Evolutionary conservation across 1,139 yeast genomes (phyloP), one percentile per base, ranked within the genome.

Genomic region (Candida pseudocylindracea): DNA sequence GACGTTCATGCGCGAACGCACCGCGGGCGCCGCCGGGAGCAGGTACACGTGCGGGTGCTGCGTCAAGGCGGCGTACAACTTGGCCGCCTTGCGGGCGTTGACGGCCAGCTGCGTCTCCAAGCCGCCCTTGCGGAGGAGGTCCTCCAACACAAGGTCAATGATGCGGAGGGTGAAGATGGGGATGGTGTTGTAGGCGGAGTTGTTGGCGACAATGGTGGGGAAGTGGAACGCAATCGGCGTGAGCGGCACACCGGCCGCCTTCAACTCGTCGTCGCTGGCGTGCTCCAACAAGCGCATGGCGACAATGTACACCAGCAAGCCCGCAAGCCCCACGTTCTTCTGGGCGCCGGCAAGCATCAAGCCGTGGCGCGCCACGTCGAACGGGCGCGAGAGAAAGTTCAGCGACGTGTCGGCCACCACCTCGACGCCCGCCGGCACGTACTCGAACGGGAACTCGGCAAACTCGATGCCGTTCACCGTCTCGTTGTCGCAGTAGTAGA

Each of bases 271-370:
- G 38, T 72, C 81, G 6, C 68, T 45, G 2, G 81, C 71, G 41
- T 71, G 72, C 27, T 72, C 74, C 35, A 88, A 56, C 34, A 88
- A 62, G 4, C 72, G 49, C 51, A 85, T 85, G 54, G 79, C 79
- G 50, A 85, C 72, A 43, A 88, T 85, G 51, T 83, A 85, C 40
- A 88, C 64, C 12, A 96, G 76, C 42, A 88, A 67, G 30, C 98
- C 98, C 6, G 98, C 96, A 48, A 88, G 60, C 35, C 98, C 98
- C 46, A 88, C 81, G 50, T 88, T 88, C 56, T 88, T 88, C 55
- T 88, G 98, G 12, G 96, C 98, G 37, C 98, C 98, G n/a, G 91
- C 92, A 70, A 57, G 55, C 38, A 88, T 72, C 31, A 83, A 58
- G 34, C 95, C 96, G 46, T 70, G 85, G 51, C 78, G 73, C 36